Conservation (phyloP, 2,329 filamentous ascomycete species). For the Sporothrix humicola region DNA sequence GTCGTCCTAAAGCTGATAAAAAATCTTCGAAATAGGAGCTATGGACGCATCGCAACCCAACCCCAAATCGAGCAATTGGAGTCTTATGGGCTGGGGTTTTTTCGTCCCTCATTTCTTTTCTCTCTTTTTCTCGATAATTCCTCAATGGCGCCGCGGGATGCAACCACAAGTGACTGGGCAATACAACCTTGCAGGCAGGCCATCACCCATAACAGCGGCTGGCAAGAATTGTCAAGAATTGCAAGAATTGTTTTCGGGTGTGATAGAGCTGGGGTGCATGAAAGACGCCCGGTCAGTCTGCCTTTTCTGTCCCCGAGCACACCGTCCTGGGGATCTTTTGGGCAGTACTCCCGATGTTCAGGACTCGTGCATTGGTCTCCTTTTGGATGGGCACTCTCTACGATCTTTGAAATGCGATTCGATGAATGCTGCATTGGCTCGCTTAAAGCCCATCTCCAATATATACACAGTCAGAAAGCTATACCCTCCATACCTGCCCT, state of each 20-base stretch:
- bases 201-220: neutral
- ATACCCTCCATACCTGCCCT: neutral
- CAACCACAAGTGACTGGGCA: neutral
- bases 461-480: neutral
- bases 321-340: neutral
- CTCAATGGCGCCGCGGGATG: neutral
- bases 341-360: neutral
- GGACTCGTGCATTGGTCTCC: neutral
- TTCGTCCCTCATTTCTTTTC: neutral
- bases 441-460: neutral
- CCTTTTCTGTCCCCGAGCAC: neutral
- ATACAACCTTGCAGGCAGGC: neutral
- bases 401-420: neutral
- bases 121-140: neutral
- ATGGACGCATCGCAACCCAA: neutral
- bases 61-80: neutral
- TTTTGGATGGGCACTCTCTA: neutral
- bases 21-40: neutral
- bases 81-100: neutral
- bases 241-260: neutral
- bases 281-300: constrained; percentile 14
- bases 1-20: neutral
- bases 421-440: neutral
- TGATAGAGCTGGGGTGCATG: constrained; percentile 4
- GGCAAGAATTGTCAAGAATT: neutral